These are phyloP conservation scores for Penicillium tannophilum DNA, from an alignment of 495 filamentous ascomycete species.

Conservation along the genomic window DNA sequence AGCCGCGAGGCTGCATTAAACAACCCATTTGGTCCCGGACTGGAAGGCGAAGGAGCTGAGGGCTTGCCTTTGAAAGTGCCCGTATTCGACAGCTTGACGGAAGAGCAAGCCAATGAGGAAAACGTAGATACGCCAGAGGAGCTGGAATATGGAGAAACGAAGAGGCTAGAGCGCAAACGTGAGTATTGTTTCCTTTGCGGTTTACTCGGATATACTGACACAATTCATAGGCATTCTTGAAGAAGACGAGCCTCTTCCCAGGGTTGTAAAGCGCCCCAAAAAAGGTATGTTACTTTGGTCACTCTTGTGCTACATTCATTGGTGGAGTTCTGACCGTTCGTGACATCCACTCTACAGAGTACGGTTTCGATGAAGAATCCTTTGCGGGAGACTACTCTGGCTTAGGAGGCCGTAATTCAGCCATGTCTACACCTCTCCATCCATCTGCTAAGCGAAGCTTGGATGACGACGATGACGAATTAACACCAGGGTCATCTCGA, in stretches of 20 bases:
- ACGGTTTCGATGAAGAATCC: conserved; percentile 41
- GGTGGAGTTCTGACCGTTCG: conserved; percentile 4
- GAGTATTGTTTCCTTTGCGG: conserved; percentile 19
- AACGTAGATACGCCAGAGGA: conserved; percentile 91
- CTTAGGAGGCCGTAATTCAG: conserved; percentile 38
- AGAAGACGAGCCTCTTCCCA: conserved; percentile 62
- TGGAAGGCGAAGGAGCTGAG: conserved; percentile 59
- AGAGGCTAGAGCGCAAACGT: conserved; percentile 82
- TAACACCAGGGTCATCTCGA: conserved; percentile 38
- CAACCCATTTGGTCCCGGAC: conserved; percentile 87
- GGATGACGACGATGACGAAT: conserved; percentile 42
- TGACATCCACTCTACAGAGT: conserved; percentile 24
- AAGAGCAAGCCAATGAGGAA: conserved; percentile 76
- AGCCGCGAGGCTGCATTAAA: conserved; percentile 75
- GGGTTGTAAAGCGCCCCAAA: conserved; percentile 58
- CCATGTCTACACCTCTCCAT: conserved; percentile 47
- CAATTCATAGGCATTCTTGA: conserved; percentile 52
- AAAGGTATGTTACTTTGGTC: conserved; percentile 40
- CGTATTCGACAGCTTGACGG: conserved; percentile 70
- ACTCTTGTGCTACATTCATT: conserved; percentile 2
- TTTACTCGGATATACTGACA: conserved; percentile 11
- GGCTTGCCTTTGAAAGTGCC: conserved; percentile 81
- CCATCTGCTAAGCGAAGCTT: conserved; percentile 37
- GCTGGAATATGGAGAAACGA: conserved; percentile 80
- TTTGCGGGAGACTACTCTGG: conserved; percentile 37